phyloP scores from a whole-genome alignment of 345 rosid genomes.

The Gossypium mustelinum region DNA sequence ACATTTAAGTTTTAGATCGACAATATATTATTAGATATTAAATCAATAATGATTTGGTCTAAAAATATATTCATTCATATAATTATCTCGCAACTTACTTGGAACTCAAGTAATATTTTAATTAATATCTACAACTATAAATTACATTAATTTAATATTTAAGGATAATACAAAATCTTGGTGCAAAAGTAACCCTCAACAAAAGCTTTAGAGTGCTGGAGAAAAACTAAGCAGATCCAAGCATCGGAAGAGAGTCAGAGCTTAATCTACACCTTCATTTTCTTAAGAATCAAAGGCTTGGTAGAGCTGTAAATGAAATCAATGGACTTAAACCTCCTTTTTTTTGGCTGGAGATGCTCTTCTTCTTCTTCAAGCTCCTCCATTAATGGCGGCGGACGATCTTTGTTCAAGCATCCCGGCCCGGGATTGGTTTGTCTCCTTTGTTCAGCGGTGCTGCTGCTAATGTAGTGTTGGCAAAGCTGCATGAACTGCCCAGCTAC shows the following conservation, averaged over 20 bases:
- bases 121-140: not conserved
- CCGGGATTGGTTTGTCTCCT: not conserved
- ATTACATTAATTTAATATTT: not conserved
- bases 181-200: not conserved
- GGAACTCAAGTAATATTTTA: not conserved
- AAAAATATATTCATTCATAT: too few relatives aligned
- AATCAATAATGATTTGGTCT: too few relatives aligned
- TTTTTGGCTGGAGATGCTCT: not conserved
- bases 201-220: not conserved
- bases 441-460: not conserved
- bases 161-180: not conserved
- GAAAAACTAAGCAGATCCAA: not conserved
- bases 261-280: not conserved
- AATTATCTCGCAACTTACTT: not conserved
- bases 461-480: not conserved
- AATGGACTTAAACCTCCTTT: not conserved
- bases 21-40: too few relatives aligned
- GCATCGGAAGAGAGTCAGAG: not conserved
- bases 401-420: not conserved
- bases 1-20: too few relatives aligned
- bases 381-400: not conserved
- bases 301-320: slow-evolving; percentile 4
- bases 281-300: not conserved
- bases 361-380: not conserved
- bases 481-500: slow-evolving; percentile 1